Conservation (phyloP, 169 alveolate genomes). For the Cryptosporidium tyzzeri region DNA sequence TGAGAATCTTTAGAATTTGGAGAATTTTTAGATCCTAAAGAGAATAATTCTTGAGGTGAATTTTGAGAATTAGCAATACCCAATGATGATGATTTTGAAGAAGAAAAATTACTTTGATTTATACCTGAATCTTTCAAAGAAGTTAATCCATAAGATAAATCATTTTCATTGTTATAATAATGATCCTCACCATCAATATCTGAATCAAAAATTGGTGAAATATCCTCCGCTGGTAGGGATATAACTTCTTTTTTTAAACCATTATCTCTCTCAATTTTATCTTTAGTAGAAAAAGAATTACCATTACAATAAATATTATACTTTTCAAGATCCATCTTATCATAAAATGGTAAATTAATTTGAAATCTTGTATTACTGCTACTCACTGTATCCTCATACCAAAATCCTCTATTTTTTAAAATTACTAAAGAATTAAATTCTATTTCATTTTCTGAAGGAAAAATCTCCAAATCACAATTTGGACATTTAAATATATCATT, state of each 20-base stretch:
- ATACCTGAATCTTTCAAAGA: background rate
- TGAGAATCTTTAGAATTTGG: background rate
- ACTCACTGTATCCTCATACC: slow-evolving; percentile 42
- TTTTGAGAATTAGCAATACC: background rate
- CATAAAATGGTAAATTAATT: slow-evolving; percentile 31
- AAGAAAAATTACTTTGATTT: background rate
- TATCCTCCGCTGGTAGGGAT: background rate
- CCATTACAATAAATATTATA: background rate
- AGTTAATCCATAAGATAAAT: background rate
- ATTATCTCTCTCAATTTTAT: no score
- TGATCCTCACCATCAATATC: no score
- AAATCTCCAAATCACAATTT: slow-evolving; percentile 48
- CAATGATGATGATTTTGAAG: background rate
- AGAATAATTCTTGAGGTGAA: background rate
- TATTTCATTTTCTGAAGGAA: slow-evolving; percentile 53
- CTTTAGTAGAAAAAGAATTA: background rate
- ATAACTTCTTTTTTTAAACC: no score
- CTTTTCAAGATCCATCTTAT: background rate
- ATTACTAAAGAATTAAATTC: slow-evolving; percentile 39
- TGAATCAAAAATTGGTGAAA: background rate
- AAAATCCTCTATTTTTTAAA: slow-evolving; percentile 17
- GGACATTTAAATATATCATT: slow-evolving; percentile 64
- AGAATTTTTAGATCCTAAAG: background rate
- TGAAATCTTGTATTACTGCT: background rate
- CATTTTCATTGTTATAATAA: no score